Evolutionary conservation across 441 rosid genomes (phyloP), one percentile per base, ranked within the genome.

Genomic region (Melastoma candidum): DNA sequence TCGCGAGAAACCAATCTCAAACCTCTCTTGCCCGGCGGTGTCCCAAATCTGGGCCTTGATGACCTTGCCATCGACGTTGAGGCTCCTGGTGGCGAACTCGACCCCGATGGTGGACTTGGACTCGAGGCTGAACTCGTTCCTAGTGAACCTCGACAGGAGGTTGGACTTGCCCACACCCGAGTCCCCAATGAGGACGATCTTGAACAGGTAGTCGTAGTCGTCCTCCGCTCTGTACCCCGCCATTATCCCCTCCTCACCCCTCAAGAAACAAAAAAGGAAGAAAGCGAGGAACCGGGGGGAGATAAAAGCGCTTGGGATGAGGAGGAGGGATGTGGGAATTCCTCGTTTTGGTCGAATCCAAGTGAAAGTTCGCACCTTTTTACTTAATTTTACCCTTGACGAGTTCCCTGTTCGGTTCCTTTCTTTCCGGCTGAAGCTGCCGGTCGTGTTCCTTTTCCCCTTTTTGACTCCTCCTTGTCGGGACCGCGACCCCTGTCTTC

Each of bases 21-120:
- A 77, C 95, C 95, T 86, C 60, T 86, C 95, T 68, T 86, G 95
- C 46, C 92, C 92, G 74, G 92, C 92, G 51, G 95, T 86, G 58
- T 86, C 95, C 95, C 95, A 86, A 79, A 86, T 86, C 88, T 86
- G 92, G 63, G 95, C 89, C 67, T 87, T 87, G 70, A 87, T 79
- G 66, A 81, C 71, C 64, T 81, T 81, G 9, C 73, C 77, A 64
- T 81, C 80, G 53, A 81, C 80, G 49, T 52, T 81, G 73, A 81
- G 74, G 75, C 87, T 81, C 36, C 87, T 81, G 63, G 87, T 81
- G 2, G 87, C 87, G 66, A 81, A 81, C 78, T 81, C 87, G 3
- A 81, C 87, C 2, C 87, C 87, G 46, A 81, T 81, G 12, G 87
- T 81, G 61, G 87, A 81, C 61, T 81, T 81, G 48, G 87, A 78